Conservation (phyloP, 1,139 yeast species). For the Suhomyces wounanorum region DNA sequence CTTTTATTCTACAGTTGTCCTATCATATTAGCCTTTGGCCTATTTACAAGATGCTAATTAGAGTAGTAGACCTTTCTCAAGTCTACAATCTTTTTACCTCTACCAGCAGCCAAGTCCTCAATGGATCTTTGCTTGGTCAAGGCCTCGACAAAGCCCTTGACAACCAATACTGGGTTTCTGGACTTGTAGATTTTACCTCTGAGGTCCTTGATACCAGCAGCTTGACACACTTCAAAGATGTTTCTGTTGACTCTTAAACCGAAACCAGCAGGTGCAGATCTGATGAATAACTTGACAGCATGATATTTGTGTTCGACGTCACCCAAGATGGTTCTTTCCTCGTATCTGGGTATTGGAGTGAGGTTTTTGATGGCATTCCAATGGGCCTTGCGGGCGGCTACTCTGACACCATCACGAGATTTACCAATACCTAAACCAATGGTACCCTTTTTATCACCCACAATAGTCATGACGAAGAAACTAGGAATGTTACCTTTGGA, state of each 20-base stretch:
- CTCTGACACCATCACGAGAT: conserved; percentile 74
- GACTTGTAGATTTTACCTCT: conserved; percentile 91
- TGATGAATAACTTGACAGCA: conserved; percentile 78
- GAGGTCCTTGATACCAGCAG: conserved; percentile 93
- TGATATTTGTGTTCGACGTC: conserved; percentile 82
- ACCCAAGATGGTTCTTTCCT: conserved; percentile 88
- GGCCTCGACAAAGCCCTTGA: conserved; percentile 88
- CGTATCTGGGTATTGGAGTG: conserved; percentile 80
- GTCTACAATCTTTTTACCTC: conserved; percentile 96
- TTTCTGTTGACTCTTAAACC: conserved; percentile 92
- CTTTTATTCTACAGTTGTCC: background rate
- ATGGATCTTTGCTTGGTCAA: conserved; percentile 76
- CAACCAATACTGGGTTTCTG: conserved; percentile 92
- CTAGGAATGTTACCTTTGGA: conserved; percentile 90
- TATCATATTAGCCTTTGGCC: conserved; percentile 1
- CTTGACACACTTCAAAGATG: conserved; percentile 88
- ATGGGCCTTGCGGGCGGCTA: conserved; percentile 83
- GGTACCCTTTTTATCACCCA: conserved; percentile 93
- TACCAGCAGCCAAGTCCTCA: conserved; percentile 84
- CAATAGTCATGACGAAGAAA: conserved; percentile 83
- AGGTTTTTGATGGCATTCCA: conserved; percentile 94
- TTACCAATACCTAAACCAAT: conserved; percentile 96
- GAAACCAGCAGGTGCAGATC: conserved; percentile 91
- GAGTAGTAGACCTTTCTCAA: conserved; percentile 88
- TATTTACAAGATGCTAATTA: conserved; percentile 10